A percentile compares a stretch with the other conserved stretches of the same genome.
phyloP scores from a whole-genome alignment of 1,284 basidiomycete genomes.

The Salmacisia buchloeana region DNA sequence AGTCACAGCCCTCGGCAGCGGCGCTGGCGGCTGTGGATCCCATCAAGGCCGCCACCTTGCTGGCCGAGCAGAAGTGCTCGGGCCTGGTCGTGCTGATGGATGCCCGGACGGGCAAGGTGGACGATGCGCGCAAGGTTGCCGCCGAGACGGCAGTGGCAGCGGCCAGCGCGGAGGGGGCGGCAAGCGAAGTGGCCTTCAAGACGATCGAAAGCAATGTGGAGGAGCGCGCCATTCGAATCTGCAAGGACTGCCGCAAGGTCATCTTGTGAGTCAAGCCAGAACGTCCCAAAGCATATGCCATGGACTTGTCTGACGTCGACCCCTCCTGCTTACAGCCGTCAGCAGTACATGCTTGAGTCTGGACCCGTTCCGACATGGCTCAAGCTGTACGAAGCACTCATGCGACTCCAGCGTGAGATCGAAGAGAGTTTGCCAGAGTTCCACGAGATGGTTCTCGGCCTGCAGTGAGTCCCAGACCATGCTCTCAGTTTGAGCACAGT shows the following conservation, averaged over 20 bases:
- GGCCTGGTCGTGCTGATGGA: slow-evolving; percentile 22
- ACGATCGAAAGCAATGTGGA: background rate
- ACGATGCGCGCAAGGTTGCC: slow-evolving; percentile 26
- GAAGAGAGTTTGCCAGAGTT: slow-evolving; percentile 65
- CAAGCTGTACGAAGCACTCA: slow-evolving; percentile 59
- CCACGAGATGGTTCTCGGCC: slow-evolving; percentile 62
- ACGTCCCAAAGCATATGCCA: too few species aligned
- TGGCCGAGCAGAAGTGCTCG: slow-evolving; percentile 29
- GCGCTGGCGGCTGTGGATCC: slow-evolving; percentile 33
- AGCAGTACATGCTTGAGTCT: slow-evolving; percentile 72
- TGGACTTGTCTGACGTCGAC: too few species aligned
- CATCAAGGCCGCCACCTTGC: background rate
- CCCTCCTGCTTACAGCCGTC: slow-evolving; percentile 61
- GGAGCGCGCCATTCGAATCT: slow-evolving; percentile 58
- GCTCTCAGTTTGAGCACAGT: background rate
- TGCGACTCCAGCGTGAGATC: slow-evolving; percentile 71
- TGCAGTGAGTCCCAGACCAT: slow-evolving; percentile 55
- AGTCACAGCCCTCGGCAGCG: background rate
- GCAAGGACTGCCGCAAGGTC: slow-evolving; percentile 70
- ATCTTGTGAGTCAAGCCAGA: slow-evolving; percentile 64
- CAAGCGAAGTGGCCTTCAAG: background rate
- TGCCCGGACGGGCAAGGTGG: slow-evolving; percentile 21
- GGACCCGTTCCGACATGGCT: slow-evolving; percentile 58
- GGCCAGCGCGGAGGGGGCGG: background rate
- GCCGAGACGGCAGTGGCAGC: slow-evolving; percentile 2